These are phyloP conservation scores for Daldinia loculata DNA, from an alignment of 495 filamentous ascomycete genomes.

Conservation along the genomic window DNA sequence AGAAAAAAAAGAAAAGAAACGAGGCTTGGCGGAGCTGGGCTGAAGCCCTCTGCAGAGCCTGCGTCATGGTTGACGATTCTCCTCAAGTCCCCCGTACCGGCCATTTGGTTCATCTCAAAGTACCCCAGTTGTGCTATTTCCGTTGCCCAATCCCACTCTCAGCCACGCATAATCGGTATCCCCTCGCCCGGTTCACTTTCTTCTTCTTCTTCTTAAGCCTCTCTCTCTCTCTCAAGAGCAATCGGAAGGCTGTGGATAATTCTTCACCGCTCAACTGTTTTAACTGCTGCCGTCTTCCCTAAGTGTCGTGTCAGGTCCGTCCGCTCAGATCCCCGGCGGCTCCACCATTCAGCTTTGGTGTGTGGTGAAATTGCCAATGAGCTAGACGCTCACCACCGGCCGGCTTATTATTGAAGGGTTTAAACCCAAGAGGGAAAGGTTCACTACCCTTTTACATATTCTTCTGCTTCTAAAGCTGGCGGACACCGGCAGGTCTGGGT, in stretches of 20 bases:
- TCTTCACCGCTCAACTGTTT: conserved; percentile 47
- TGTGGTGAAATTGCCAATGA: conserved; percentile 44
- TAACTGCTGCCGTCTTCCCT: conserved; percentile 29
- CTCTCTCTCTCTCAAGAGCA: conserved; percentile 3
- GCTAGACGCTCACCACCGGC: conserved; percentile 37
- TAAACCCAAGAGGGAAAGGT: conserved; percentile 43
- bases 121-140: conserved; percentile 45
- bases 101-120: conserved; percentile 41
- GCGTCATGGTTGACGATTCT: conserved; percentile 45
- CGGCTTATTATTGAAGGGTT: conserved; percentile 40
- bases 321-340: conserved; percentile 43
- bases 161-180: conserved; percentile 22
- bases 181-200: conserved; percentile 32
- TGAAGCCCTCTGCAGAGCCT: conserved; percentile 42
- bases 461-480: conserved; percentile 36
- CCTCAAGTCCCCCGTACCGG: conserved; percentile 37
- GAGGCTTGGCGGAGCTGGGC: conserved; percentile 38
- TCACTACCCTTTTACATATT: conserved; percentile 29
- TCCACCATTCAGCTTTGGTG: conserved; percentile 47
- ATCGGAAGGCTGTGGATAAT: conserved; percentile 40
- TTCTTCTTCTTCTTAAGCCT: conserved; percentile 24
- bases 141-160: conserved; percentile 37
- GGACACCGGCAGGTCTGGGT: conserved; percentile 36
- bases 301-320: conserved; percentile 40
- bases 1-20: background rate